Conservation (phyloP, 2,329 filamentous ascomycete species). For the Sporothrix brasiliensis region DNA sequence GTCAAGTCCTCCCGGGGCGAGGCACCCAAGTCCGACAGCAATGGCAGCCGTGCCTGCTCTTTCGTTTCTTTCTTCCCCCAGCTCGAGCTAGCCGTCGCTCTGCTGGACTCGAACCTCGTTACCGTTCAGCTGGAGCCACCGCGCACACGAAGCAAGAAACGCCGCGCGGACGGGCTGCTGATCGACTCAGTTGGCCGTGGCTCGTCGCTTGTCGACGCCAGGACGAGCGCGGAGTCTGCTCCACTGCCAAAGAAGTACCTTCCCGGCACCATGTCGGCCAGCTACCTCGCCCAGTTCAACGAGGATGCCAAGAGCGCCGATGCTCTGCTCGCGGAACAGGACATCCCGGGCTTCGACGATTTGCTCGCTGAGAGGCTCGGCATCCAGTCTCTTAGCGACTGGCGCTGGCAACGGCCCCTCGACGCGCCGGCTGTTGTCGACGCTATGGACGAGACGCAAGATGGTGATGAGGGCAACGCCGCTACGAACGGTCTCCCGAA, state of each 20-base stretch:
- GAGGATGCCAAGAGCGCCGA: constrained; percentile 54
- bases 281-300: constrained; percentile 52
- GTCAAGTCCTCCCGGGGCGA: constrained; percentile 22
- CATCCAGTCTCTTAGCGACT: constrained; percentile 41
- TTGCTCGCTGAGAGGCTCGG: constrained; percentile 49
- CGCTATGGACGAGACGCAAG: constrained; percentile 35
- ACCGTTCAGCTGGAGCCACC: constrained; percentile 70
- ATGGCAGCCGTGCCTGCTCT: constrained; percentile 42
- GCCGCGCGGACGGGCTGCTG: constrained; percentile 63
- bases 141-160: constrained; percentile 57
- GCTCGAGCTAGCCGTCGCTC: constrained; percentile 65
- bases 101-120: constrained; percentile 65
- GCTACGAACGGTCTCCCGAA: background rate
- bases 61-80: constrained; percentile 67
- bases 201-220: constrained; percentile 39
- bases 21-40: constrained; percentile 41
- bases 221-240: background rate
- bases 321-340: constrained; percentile 49
- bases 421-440: constrained; percentile 26
- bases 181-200: constrained; percentile 76
- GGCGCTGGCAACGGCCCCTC: constrained; percentile 39
- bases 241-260: constrained; percentile 40
- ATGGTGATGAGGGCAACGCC: constrained; percentile 10
- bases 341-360: constrained; percentile 54
- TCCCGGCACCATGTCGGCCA: constrained; percentile 56